Evolutionary conservation across 192 early-diverging fungal species (phyloP).

Genomic region (Backusella mclennaniae): DNA sequence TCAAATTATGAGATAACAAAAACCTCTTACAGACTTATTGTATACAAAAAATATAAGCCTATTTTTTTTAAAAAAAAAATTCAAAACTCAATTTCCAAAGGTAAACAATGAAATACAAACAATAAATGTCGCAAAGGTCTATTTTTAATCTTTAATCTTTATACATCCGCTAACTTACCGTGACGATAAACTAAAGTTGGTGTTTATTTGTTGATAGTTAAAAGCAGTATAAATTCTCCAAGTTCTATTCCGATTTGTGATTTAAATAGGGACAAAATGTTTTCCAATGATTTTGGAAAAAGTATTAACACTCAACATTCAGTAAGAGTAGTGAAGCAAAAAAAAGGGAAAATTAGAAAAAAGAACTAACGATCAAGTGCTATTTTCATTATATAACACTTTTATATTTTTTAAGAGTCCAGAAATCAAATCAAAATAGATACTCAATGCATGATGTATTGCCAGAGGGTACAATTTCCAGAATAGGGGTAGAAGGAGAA

Average conservation of each 20-base stretch:
- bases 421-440: neutral
- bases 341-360: neutral
- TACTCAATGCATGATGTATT: neutral
- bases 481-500: slow-evolving; percentile 2
- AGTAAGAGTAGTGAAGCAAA: neutral
- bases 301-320: neutral
- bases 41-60: neutral
- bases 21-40: too few species aligned
- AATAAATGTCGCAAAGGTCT: neutral
- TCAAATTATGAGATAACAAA: too few species aligned
- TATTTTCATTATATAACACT: neutral
- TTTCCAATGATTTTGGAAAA: neutral
- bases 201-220: neutral
- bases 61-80: too few species aligned
- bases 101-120: neutral
- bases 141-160: neutral
- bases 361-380: neutral
- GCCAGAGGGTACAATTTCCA: neutral
- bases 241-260: neutral
- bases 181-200: neutral
- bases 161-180: neutral
- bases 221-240: neutral
- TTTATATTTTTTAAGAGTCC: neutral
- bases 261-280: neutral
- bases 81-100: neutral